Conservation (phyloP, 371 early-diverging fungal species). For the Mortierella sp. region DNA sequence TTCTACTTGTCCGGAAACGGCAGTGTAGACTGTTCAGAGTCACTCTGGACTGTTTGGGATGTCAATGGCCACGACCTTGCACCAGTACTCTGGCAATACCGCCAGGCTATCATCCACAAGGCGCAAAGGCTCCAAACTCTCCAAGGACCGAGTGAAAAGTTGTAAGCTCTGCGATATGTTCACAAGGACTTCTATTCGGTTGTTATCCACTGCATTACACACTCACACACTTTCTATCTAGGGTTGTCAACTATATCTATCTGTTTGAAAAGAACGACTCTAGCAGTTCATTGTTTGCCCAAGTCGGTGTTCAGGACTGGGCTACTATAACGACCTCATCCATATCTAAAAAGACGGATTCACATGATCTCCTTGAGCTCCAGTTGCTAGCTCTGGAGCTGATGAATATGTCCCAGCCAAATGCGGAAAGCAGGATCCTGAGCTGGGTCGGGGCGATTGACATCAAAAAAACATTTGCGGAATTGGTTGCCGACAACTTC, state of each 20-base stretch:
- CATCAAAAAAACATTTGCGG: conserved; percentile 11
- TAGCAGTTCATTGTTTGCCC: conserved; percentile 9
- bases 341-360: conserved; percentile 9
- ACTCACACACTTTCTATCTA: conserved; percentile 4
- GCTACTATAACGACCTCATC: conserved; percentile 8
- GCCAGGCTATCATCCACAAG: conserved; percentile 5
- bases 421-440: too few relatives aligned
- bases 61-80: conserved; percentile 4
- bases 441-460: too few relatives aligned
- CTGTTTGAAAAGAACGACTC: conserved; percentile 11
- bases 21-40: conserved; percentile 8
- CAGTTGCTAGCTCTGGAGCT: too few relatives aligned
- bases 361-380: too few relatives aligned
- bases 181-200: too few relatives aligned
- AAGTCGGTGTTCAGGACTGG: conserved; percentile 11
- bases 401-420: too few relatives aligned
- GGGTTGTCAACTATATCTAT: conserved; percentile 14
- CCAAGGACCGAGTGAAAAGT: conserved; percentile 6
- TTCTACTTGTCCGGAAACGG: conserved; percentile 10
- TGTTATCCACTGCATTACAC: background rate
- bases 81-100: conserved; percentile 1
- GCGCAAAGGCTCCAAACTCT: background rate
- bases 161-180: conserved; percentile 8
- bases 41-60: conserved; percentile 13
- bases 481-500: conserved; percentile 8